Evolutionary conservation across 2,329 filamentous ascomycete genomes (phyloP).

Genomic region (Aureobasidium namibiae): DNA sequence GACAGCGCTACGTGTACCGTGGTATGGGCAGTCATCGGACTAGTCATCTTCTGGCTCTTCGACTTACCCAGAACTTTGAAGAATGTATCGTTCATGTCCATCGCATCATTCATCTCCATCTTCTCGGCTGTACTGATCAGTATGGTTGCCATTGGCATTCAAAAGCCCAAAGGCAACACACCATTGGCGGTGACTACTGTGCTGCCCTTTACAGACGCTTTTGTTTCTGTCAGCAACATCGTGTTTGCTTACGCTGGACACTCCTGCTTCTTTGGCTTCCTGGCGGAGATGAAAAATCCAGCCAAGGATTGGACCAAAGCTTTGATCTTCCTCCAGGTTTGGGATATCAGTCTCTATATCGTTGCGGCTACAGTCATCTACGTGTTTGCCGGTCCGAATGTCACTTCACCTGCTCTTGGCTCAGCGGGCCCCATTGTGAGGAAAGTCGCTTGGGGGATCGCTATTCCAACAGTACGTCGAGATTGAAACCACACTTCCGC

Average conservation of each 20-base stretch:
- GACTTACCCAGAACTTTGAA: constrained; percentile 53
- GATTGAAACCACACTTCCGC: no score
- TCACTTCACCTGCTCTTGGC: constrained; percentile 57
- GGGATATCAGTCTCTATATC: constrained; percentile 55
- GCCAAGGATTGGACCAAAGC: constrained; percentile 51
- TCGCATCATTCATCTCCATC: constrained; percentile 48
- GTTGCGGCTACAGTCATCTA: constrained; percentile 61
- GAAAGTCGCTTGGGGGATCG: constrained; percentile 61
- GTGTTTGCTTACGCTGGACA: constrained; percentile 60
- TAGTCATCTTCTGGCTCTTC: constrained; percentile 49
- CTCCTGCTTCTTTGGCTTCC: constrained; percentile 58
- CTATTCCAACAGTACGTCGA: constrained; percentile 47
- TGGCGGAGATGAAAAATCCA: constrained; percentile 56
- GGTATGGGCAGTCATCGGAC: constrained; percentile 53
- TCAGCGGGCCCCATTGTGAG: constrained; percentile 47
- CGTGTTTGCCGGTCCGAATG: constrained; percentile 51
- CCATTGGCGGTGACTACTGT: constrained; percentile 25
- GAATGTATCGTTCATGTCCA: constrained; percentile 4
- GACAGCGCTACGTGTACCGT: constrained; percentile 56
- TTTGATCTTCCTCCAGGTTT: constrained; percentile 51
- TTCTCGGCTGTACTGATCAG: constrained; percentile 55
- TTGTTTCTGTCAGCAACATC: constrained; percentile 59
- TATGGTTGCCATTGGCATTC: constrained; percentile 57
- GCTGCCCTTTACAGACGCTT: constrained; percentile 42
- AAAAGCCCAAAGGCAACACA: constrained; percentile 27